Conservation (phyloP, 345 rosid genomes). For the Zanthoxylum bungeanum region DNA sequence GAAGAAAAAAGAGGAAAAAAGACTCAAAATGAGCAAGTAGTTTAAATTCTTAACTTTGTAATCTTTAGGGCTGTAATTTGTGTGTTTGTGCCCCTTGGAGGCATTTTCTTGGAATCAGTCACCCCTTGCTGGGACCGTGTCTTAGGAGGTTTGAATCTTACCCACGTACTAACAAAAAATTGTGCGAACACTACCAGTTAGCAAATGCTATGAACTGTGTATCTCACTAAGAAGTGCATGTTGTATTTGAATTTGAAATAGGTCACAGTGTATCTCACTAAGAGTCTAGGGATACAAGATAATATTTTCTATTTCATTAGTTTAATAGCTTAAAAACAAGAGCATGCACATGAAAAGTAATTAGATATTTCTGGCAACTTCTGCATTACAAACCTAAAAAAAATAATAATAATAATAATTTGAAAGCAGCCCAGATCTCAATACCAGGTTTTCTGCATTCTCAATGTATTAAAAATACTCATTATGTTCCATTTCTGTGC, state of each 20-base stretch:
- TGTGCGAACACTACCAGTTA: no score
- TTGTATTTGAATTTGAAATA: neutral
- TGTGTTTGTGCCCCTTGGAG: no score
- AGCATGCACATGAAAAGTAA: slow-evolving; percentile 11
- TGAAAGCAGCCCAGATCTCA: slow-evolving; percentile 22
- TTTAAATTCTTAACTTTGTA: no score
- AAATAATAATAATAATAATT: no score
- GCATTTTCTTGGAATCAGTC: no score
- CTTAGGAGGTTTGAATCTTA: no score
- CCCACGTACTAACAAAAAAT: no score
- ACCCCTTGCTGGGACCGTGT: no score
- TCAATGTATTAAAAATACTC: neutral
- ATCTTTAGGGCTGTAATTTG: no score
- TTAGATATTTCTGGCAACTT: slow-evolving; percentile 2
- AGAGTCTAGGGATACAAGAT: neutral
- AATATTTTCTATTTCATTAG: slow-evolving; percentile 3
- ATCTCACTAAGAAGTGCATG: neutral
- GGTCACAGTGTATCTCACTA: slow-evolving; percentile 4
- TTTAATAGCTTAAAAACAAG: neutral
- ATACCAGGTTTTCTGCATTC: slow-evolving; percentile 30
- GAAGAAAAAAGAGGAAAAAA: no score
- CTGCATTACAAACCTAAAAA: neutral
- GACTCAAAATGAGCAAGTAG: no score
- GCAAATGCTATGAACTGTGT: neutral
- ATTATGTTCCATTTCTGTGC: slow-evolving; percentile 4